These are phyloP conservation scores for Akanthomyces muscarius DNA, from an alignment of 2,329 filamentous ascomycete genomes.

Conservation along the genomic window DNA sequence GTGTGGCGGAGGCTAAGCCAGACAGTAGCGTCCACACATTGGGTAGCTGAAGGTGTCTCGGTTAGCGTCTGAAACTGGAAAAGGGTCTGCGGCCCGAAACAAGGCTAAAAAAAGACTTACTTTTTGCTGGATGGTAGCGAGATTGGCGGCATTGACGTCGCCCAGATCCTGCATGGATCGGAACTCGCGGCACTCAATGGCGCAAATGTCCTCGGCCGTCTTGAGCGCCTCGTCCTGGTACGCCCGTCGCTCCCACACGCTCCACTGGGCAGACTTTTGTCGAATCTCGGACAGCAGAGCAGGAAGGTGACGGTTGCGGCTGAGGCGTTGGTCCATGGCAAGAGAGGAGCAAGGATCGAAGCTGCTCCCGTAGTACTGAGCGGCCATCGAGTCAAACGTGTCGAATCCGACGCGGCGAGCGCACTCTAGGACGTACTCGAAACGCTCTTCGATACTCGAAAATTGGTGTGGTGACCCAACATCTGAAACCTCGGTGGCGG, in stretches of 20 bases:
- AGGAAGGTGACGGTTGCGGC: slow-evolving; percentile 20
- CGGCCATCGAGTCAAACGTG: slow-evolving; percentile 19
- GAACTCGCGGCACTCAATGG: slow-evolving; percentile 17
- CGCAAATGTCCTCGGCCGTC: slow-evolving; percentile 21
- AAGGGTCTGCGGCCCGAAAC: neutral
- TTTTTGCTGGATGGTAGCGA: slow-evolving; percentile 18
- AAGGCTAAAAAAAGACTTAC: slow-evolving; percentile 9
- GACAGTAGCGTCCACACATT: slow-evolving; percentile 18
- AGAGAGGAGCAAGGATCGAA: slow-evolving; percentile 19
- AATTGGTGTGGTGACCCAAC: slow-evolving; percentile 1
- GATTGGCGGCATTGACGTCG: slow-evolving; percentile 5
- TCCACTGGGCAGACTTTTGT: slow-evolving; percentile 21
- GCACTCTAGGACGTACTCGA: slow-evolving; percentile 19
- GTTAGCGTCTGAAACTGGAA: slow-evolving; percentile 12
- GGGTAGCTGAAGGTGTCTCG: slow-evolving; percentile 15
- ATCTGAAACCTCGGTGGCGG: slow-evolving; percentile 15
- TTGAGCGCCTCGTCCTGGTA: slow-evolving; percentile 28
- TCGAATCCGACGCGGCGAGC: slow-evolving; percentile 18
- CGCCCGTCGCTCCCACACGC: slow-evolving; percentile 25
- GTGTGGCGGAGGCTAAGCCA: slow-evolving; percentile 16
- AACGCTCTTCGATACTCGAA: slow-evolving; percentile 18
- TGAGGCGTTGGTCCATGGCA: slow-evolving; percentile 19
- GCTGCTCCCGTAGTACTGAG: slow-evolving; percentile 19
- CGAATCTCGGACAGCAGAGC: slow-evolving; percentile 17
- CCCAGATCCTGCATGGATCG: slow-evolving; percentile 2